A percentile compares a stretch with the other conserved stretches of the same genome.
Evolutionary conservation across 2,329 filamentous ascomycete species (phyloP).

Genomic region (Colletotrichum sp.): DNA sequence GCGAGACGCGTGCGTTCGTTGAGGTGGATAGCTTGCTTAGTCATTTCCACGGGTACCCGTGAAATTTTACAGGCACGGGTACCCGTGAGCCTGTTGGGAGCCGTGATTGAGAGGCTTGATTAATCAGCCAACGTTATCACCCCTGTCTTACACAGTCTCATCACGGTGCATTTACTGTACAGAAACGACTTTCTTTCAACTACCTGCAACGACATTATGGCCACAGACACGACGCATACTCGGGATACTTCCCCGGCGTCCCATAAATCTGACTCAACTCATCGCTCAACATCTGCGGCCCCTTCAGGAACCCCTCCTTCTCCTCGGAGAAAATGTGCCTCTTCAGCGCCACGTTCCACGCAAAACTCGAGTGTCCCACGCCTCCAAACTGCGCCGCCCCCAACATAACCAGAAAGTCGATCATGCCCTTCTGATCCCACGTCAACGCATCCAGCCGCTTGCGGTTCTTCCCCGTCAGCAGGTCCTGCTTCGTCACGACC

Average conservation of each 20-base stretch:
- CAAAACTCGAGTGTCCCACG: constrained; percentile 34
- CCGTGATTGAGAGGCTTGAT: not conserved
- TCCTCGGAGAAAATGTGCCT: constrained; percentile 23
- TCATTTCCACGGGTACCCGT: too few relatives aligned
- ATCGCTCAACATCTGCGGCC: not conserved
- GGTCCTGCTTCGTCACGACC: constrained; percentile 33
- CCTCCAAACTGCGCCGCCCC: constrained; percentile 34
- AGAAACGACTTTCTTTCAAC: not conserved
- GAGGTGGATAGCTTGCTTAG: too few relatives aligned
- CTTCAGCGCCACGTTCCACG: constrained; percentile 35
- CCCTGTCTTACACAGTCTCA: not conserved
- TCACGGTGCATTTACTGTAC: not conserved
- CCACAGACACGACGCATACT: constrained; percentile 4
- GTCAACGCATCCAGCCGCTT: constrained; percentile 24
- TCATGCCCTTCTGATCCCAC: constrained; percentile 34
- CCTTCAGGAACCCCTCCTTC: not conserved
- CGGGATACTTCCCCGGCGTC: not conserved
- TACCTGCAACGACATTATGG: not conserved
- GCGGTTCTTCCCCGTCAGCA: constrained; percentile 23
- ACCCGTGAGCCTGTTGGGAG: too few relatives aligned
- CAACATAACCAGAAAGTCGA: constrained; percentile 36
- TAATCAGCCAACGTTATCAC: not conserved
- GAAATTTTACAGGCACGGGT: too few relatives aligned
- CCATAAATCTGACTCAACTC: not conserved
- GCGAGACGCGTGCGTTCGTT: too few relatives aligned